Percentiles rank a stretch among this genome's conserved stretches.
These are phyloP conservation scores for Hansenula sp. DNA, from an alignment of 1,139 yeast genomes.

Conservation along the genomic window DNA sequence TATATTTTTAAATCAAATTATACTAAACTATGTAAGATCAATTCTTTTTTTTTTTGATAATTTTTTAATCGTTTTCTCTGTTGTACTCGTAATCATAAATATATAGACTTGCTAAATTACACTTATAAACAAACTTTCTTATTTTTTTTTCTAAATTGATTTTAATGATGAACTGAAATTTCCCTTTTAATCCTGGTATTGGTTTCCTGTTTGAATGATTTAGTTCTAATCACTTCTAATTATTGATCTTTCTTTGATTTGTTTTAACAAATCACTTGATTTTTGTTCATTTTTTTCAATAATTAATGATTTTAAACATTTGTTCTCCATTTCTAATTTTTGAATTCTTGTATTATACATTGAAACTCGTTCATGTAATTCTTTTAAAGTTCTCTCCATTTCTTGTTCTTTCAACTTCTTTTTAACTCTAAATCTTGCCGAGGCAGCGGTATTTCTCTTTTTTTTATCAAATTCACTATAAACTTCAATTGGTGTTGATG, in stretches of 20 bases:
- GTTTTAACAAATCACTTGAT: constrained; percentile 16
- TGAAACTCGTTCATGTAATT: constrained; percentile 32
- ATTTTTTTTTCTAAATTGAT: too few relatives aligned
- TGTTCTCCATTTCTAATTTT: constrained; percentile 51
- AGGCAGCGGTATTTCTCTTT: constrained; percentile 59
- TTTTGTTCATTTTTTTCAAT: constrained; percentile 44
- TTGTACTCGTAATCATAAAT: too few relatives aligned
- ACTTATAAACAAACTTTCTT: too few relatives aligned
- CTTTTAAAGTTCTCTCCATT: constrained; percentile 47
- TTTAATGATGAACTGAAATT: too few relatives aligned
- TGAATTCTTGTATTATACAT: constrained; percentile 41
- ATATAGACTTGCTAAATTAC: too few relatives aligned
- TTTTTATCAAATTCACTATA: constrained; percentile 39
- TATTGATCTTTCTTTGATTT: constrained; percentile 3
- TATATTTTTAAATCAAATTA: too few relatives aligned
- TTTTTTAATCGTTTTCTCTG: too few relatives aligned
- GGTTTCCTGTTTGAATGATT: too few relatives aligned
- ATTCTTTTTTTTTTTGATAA: too few relatives aligned
- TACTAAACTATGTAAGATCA: too few relatives aligned
- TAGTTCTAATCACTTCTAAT: background rate
- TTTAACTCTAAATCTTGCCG: constrained; percentile 59
- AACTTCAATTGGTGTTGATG: background rate
- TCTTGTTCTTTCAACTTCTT: constrained; percentile 58
- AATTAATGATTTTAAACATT: constrained; percentile 44
- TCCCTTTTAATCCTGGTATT: too few relatives aligned